Percentiles rank a stretch among this genome's conserved stretches.
These are phyloP conservation scores for Tuber umbilicatum DNA, from an alignment of 495 filamentous ascomycete genomes.

Conservation along the genomic window DNA sequence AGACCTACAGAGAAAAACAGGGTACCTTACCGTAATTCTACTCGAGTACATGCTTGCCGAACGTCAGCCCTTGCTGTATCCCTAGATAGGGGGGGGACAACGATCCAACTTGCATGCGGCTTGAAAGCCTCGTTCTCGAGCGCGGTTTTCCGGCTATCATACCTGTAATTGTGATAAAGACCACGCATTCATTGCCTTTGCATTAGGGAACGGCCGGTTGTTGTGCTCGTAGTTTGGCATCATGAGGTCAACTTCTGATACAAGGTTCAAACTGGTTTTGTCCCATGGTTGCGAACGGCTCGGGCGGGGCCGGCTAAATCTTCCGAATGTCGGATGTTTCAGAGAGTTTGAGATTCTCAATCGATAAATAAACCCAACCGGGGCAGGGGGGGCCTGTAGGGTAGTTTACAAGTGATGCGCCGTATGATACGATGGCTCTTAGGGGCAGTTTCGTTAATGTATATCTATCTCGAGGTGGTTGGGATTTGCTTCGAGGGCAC, in stretches of 20 bases:
- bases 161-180: neutral
- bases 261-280: neutral
- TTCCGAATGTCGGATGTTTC: neutral
- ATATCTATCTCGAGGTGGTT: neutral
- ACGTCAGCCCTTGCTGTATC: neutral
- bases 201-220: neutral
- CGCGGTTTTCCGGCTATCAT: neutral
- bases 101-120: neutral
- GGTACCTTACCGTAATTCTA: neutral
- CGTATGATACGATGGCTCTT: too few species aligned
- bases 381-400: neutral
- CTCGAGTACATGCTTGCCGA: neutral
- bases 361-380: neutral
- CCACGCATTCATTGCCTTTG: neutral
- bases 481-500: neutral
- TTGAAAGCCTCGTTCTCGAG: neutral
- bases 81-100: neutral
- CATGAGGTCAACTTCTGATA: neutral
- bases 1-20: neutral
- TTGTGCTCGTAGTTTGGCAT: neutral
- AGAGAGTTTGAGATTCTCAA: neutral
- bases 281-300: neutral
- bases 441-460: neutral
- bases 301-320: neutral
- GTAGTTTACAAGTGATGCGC: neutral